Percentiles rank a stretch among this genome's conserved stretches.
Conservation (phyloP, 768 basidiomycete genomes). For the Suillus subaureus region DNA sequence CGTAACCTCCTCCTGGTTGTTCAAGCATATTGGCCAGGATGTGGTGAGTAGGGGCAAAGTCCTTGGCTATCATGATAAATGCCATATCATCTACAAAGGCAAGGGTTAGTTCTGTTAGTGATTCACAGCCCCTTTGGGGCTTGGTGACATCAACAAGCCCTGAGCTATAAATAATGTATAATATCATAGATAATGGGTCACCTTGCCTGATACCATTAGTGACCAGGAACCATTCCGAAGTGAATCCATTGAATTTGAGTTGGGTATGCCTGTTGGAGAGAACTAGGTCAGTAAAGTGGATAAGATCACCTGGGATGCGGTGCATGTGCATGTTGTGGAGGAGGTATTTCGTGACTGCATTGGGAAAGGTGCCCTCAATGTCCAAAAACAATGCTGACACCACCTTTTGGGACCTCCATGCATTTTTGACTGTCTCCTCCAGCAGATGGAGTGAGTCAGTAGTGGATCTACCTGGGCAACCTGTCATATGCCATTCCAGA, state of each 20-base stretch:
- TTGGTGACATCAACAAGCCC: too few relatives aligned
- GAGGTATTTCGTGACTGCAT: slow-evolving; percentile 32
- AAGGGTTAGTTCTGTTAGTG: too few relatives aligned
- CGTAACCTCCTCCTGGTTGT: slow-evolving; percentile 11
- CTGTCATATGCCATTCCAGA: too few relatives aligned
- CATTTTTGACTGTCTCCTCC: slow-evolving; percentile 35
- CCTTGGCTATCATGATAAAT: slow-evolving; percentile 19
- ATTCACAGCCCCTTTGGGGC: too few relatives aligned
- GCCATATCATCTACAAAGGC: slow-evolving; percentile 5
- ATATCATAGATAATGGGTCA: too few relatives aligned
- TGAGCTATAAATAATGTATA: too few relatives aligned
- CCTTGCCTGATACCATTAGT: too few relatives aligned
- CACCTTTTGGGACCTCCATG: slow-evolving; percentile 38
- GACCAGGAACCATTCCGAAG: too few relatives aligned
- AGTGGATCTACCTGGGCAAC: slow-evolving; percentile 14
- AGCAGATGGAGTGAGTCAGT: slow-evolving; percentile 38
- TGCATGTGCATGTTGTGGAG: slow-evolving; percentile 31
- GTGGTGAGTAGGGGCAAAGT: slow-evolving; percentile 20
- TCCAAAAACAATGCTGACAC: slow-evolving; percentile 25
- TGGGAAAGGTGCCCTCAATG: slow-evolving; percentile 40
- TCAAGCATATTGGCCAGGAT: slow-evolving; percentile 28
- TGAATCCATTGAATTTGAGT: too few relatives aligned
- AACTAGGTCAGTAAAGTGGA: slow-evolving; percentile 24
- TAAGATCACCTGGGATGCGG: slow-evolving; percentile 22
- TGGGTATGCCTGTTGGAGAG: slow-evolving; percentile 15